Conservation (phyloP, 495 filamentous ascomycete species). For the Apodospora peruviana region DNA sequence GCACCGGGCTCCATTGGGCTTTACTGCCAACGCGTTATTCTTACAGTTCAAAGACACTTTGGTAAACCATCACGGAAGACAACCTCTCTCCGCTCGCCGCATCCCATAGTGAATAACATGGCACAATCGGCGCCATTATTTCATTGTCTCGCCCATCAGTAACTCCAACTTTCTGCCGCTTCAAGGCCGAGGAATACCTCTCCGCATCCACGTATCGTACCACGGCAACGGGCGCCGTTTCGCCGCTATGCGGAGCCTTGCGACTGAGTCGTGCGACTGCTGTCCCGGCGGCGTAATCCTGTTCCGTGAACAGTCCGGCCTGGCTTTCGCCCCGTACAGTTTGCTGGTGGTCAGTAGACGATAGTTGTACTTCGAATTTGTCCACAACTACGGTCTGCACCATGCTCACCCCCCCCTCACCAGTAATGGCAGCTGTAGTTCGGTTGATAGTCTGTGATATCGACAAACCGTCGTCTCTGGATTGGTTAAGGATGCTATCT, state of each 20-base stretch:
- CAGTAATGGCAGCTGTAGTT: background rate
- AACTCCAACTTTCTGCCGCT: too few species aligned
- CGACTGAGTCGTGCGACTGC: constrained; percentile 4
- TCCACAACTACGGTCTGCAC: constrained; percentile 21
- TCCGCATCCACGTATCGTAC: constrained; percentile 13
- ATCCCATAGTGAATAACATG: constrained; percentile 6
- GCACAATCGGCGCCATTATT: background rate
- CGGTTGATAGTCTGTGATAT: constrained; percentile 11
- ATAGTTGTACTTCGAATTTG: background rate
- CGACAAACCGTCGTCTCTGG: background rate
- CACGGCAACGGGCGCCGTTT: background rate
- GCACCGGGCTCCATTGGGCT: too few species aligned
- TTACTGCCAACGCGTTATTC: too few species aligned
- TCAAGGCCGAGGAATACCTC: background rate
- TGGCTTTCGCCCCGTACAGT: too few species aligned
- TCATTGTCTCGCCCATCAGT: too few species aligned
- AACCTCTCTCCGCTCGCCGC: constrained; percentile 7
- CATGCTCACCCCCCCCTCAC: constrained; percentile 1
- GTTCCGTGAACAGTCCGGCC: too few species aligned
- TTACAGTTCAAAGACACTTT: constrained; percentile 6
- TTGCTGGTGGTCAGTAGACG: too few species aligned
- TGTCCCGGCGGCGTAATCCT: background rate
- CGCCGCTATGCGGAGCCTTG: too few species aligned
- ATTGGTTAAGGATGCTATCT: too few species aligned
- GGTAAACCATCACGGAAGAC: constrained; percentile 10